Conservation (phyloP, 441 rosid species). For the Biscutella laevigata region DNA sequence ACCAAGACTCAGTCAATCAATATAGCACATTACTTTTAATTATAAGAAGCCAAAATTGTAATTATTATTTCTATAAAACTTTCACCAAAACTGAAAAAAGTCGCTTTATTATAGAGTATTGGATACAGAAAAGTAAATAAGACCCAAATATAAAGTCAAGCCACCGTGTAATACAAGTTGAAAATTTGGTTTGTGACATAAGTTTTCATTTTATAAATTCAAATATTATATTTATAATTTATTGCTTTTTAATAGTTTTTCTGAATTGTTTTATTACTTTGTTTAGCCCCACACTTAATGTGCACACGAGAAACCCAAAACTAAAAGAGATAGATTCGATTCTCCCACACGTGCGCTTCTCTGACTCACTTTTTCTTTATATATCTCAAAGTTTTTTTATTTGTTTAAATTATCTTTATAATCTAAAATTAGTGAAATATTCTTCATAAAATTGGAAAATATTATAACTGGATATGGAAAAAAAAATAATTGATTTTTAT, state of each 20-base stretch:
- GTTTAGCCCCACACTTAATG: constrained; percentile 25
- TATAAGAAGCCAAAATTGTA: constrained; percentile 4
- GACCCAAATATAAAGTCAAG: constrained; percentile 24
- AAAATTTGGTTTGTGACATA: constrained; percentile 14
- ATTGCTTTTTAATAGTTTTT: no score
- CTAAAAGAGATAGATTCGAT: constrained; percentile 26
- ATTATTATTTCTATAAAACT: not conserved
- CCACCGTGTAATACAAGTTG: constrained; percentile 34
- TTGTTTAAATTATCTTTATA: not conserved
- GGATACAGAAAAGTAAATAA: constrained; percentile 15
- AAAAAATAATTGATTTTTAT: not conserved
- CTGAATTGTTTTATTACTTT: not conserved
- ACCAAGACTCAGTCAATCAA: constrained; percentile 21
- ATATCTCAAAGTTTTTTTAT: not conserved
- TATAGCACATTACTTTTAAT: constrained; percentile 1
- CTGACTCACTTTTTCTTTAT: constrained; percentile 7
- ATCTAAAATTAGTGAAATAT: not conserved
- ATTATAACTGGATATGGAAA: no score
- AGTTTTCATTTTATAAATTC: not conserved
- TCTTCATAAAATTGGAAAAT: not conserved
- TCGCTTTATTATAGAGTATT: not conserved
- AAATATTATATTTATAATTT: no score
- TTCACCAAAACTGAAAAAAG: not conserved
- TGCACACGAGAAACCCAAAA: constrained; percentile 22
- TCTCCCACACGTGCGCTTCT: constrained; percentile 30